Evolutionary conservation across 2,329 filamentous ascomycete species (phyloP), one percentile per base, ranked within the genome.

Genomic region (Microcyclosporella mali): DNA sequence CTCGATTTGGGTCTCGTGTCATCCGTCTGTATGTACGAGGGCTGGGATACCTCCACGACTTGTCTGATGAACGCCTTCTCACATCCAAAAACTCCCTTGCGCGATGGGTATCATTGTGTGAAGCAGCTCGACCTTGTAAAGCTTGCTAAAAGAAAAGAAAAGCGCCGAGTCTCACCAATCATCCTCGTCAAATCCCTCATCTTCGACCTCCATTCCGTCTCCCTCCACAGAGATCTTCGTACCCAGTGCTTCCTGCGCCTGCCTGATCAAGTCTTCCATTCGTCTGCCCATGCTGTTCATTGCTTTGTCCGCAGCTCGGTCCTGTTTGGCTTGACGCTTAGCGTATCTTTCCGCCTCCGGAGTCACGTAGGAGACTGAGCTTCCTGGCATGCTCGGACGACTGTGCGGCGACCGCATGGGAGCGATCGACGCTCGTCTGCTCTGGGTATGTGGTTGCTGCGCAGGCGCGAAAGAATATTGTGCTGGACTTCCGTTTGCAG

Each of bases 161-260:
- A 25, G 9, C 21, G 21, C 6, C 21, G 21, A 9, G 9, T 25
- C 9, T 25, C 21, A 25, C 21, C 21, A 25, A 25, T 25, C 21
- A 9, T 25, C 21, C 3, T 55, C 55, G n/a, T 58, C 55, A 35
- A 62, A 59, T 12, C 55, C 53, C 43, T 56, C 58, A 6, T 54
- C 56, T 21, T 63, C 60, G 29, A 60, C 58, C 11, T 61, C 61
- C 41, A 54, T 49, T 30, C 53, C 57, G 12, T 66, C 61, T 6
- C 54, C 59, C 31, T 70, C 66, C 6, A 65, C 51, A 21, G 68
- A 63, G 19, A 69, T 57, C 45, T 66, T 71, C 15, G 65, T 70
- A 6, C 70, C 89, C 14, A 98, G 67, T 1, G 92, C 92, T 63
- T 92, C 84, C 55, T 84, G 84, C 1, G 89, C 92, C 65, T 97